phyloP scores from a whole-genome alignment of 2,329 filamentous ascomycete species.

The Ceratocystiopsis minuta region DNA sequence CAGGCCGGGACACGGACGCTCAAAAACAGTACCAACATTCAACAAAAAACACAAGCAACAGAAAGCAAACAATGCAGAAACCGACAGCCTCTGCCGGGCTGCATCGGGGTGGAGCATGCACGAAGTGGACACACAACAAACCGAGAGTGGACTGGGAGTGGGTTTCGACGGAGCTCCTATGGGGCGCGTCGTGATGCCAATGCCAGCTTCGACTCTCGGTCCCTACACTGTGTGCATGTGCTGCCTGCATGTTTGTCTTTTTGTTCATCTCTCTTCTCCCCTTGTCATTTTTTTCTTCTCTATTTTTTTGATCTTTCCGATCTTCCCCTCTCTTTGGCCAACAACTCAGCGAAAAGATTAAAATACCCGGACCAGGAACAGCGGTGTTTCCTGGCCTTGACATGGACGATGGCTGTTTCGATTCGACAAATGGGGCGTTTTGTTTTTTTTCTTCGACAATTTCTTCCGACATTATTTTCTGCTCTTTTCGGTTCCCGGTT shows the following conservation, averaged over 20 bases:
- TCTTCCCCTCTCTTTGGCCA: background rate
- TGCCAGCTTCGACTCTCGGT: background rate
- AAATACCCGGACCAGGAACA: no score
- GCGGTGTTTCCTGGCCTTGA: no score
- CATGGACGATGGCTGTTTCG: no score
- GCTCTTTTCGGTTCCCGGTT: no score
- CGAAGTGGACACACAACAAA: no score
- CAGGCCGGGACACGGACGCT: conserved; percentile 21
- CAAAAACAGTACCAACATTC: background rate
- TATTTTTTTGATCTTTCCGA: background rate
- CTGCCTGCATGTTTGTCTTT: conserved; percentile 19
- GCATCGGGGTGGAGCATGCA: no score
- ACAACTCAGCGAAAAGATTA: no score
- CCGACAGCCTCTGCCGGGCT: background rate
- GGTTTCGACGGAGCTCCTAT: no score
- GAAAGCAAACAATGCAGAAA: conserved; percentile 6
- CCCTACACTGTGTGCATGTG: conserved; percentile 10
- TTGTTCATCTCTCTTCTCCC: conserved; percentile 10
- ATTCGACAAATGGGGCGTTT: background rate
- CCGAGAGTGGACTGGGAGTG: no score
- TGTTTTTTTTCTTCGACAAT: conserved; percentile 1
- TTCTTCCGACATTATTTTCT: background rate
- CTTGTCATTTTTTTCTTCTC: conserved; percentile 11
- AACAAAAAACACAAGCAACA: conserved; percentile 23
- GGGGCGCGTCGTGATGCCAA: no score